phyloP scores from a whole-genome alignment of 306 rosid species.

The Acmispon strigosus region DNA sequence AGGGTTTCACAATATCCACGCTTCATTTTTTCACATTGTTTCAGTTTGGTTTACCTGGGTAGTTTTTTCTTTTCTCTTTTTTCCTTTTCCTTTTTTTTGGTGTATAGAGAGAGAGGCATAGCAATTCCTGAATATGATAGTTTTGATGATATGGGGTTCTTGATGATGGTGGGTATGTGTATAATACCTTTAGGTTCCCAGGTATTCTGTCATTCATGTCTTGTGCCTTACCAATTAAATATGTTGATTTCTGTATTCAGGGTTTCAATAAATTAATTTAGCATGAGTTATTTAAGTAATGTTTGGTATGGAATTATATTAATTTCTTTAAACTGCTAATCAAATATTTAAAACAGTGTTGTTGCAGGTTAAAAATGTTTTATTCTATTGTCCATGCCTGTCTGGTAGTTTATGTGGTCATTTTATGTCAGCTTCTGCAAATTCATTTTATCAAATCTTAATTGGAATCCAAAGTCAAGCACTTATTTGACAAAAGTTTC shows the following conservation, averaged over 20 bases:
- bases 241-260: constrained; percentile 48
- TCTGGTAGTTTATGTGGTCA: background rate
- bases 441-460: constrained; percentile 12
- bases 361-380: background rate
- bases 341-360: background rate
- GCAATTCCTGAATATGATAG: constrained; percentile 39
- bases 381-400: background rate
- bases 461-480: constrained; percentile 46
- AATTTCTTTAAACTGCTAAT: background rate
- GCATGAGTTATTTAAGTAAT: constrained; percentile 16
- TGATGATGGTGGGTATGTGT: constrained; percentile 49
- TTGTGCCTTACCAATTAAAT: constrained; percentile 44
- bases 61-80: background rate
- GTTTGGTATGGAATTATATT: constrained; percentile 12
- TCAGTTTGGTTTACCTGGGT: constrained; percentile 33
- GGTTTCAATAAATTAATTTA: constrained; percentile 52
- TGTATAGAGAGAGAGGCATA: constrained; percentile 45
- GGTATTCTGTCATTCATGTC: constrained; percentile 42
- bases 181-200: constrained; percentile 47
- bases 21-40: background rate
- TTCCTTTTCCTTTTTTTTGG: background rate
- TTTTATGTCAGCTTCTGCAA: constrained; percentile 15
- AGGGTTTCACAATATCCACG: background rate
- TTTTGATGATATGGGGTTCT: constrained; percentile 34
- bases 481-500: background rate